phyloP scores from a whole-genome alignment of 2,329 filamentous ascomycete species.

The Penicillium sp. region DNA sequence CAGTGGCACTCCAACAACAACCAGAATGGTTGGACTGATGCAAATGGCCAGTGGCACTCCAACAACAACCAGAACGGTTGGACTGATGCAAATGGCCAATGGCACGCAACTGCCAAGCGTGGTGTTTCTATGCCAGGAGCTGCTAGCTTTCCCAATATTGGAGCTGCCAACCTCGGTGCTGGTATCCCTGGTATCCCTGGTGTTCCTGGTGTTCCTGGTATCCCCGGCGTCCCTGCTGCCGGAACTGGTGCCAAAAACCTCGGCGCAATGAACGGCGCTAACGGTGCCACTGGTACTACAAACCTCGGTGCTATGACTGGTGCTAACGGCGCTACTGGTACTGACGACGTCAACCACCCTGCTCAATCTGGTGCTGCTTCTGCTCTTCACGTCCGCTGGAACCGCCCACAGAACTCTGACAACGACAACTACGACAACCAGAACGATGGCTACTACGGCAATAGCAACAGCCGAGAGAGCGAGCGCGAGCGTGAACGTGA shows the following conservation, averaged over 20 bases:
- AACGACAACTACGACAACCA: neutral
- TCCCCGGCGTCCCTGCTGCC: neutral
- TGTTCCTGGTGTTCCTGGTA: neutral
- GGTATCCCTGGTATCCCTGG: neutral
- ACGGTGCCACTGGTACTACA: neutral
- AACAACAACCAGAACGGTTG: conserved; percentile 12
- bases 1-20: conserved; percentile 17
- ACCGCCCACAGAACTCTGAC: neutral
- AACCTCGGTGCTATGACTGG: neutral
- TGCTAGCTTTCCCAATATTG: neutral
- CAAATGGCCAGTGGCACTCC: conserved; percentile 12
- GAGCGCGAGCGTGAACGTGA: conserved; percentile 4
- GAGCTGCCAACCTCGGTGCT: neutral
- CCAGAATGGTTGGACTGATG: conserved; percentile 13
- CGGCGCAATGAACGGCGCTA: neutral
- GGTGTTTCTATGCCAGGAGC: neutral
- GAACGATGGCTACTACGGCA: conserved; percentile 1
- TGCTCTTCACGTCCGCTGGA: neutral
- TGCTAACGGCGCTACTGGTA: neutral
- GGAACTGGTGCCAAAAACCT: neutral
- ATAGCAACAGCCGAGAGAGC: conserved; percentile 12
- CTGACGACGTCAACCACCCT: neutral
- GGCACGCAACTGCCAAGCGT: conserved; percentile 9
- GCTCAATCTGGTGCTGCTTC: neutral
- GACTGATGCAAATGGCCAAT: conserved; percentile 14